Evolutionary conservation across 768 basidiomycete genomes (phyloP), one percentile per base, ranked within the genome.

Genomic region (Serendipita sp.): DNA sequence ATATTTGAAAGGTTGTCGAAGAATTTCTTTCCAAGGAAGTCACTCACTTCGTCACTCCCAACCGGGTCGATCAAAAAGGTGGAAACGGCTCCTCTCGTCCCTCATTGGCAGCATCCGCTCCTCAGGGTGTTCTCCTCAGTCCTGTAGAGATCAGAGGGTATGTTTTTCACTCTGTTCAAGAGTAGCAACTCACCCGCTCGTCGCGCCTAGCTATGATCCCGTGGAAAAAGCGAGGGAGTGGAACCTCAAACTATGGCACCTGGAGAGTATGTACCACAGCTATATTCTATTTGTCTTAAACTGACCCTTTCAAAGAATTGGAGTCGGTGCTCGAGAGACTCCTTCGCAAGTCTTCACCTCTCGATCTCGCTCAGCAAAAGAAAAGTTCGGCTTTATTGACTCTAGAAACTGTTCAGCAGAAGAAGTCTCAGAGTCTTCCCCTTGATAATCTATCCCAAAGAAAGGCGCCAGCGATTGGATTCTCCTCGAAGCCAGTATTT

Each of bases 21-120:
- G 81, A 85, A 67, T 96, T 96, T 79, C 94, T 97, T 74, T 90
- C 88, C 35, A 84, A 80, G 56, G 80, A 83, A 56, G 83, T 95
- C 30, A 93, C 92, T 0, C 95, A 98, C 75, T 79, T 97, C 67
- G 85, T 95, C 71, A 89, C 88, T 63, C 64, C 70, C 46, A 64
- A 73, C 58, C 66, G 74, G 65, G 64, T 65, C 54, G 74, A 74
- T 66, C 66, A 71, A 65, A 68, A 69, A 63, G 68, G 68, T 53
- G 51, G 45, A 16, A 35, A 58, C n/a, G 16, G 24, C 5, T 24
- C 24, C 24, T 24, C 24, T 24, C 56, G 35, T 24, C 24, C 24
- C 10, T 32, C 24, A n/a, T 35, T 60, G 7, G 10, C 34, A n/a
- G 28, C 11, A 11, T 35, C 56, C 24, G 35, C 24, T 3, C 18